Conservation (phyloP, 179 eudicot species). For the Actinidia polygama region DNA sequence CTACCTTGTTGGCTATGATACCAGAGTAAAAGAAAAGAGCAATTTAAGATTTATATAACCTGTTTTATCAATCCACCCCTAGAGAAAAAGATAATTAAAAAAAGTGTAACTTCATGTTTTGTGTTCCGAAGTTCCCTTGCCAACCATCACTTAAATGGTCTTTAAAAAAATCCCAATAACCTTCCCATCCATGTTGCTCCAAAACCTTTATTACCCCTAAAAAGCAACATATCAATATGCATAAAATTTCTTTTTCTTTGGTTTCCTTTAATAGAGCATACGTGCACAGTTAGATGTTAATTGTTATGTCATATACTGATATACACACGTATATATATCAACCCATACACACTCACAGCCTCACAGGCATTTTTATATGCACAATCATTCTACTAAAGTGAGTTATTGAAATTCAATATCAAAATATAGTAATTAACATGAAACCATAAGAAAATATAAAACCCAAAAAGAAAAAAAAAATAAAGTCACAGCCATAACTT, state of each 20-base stretch:
- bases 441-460: neutral
- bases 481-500: too few species aligned
- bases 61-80: neutral
- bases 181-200: neutral
- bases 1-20: neutral
- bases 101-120: neutral
- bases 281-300: neutral
- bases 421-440: neutral
- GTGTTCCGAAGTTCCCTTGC: neutral
- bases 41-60: neutral
- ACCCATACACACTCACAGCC: neutral
- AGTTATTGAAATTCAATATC: neutral
- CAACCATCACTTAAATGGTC: neutral
- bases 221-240: neutral
- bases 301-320: neutral
- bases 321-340: too few species aligned
- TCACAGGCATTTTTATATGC: neutral
- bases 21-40: neutral
- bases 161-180: neutral
- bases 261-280: neutral
- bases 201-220: neutral
- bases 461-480: neutral
- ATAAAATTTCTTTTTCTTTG: neutral
- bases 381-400: neutral
- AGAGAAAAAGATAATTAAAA: neutral